Evolutionary conservation across 1,284 basidiomycete genomes (phyloP), one percentile per base, ranked within the genome.

Genomic region (Microbotryum silenes-acaulis): DNA sequence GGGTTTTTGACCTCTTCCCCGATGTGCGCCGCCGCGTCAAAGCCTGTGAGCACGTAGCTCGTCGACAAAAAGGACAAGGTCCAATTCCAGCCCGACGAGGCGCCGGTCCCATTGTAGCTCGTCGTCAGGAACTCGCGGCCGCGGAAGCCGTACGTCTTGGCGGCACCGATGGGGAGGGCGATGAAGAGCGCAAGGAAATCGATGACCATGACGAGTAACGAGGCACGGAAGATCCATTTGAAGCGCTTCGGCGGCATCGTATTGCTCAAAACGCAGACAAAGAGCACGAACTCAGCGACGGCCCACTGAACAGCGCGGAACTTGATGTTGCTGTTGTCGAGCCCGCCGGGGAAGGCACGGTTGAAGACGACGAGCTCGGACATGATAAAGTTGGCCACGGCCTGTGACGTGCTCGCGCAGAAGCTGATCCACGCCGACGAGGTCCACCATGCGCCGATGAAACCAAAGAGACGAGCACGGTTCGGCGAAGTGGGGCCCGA

Each of bases 1-100:
- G 89, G 88, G 71, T 90, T 85, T 74, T 87, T 88, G 0, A 88
- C 89, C 75, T 91, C 89, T 75, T 91, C 89, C 3, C 88, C 88
- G 63, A 91, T 85, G 66, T 91, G 89, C 0, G 89, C 89, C 23
- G 87, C 85, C 1, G 89, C 89, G 74, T 91, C 89, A 69, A 90
- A 91, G 8, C 89, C 89, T 18, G 86, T 89, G 77, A 91, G 77
- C 0, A 84, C 86, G 16, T 87, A 87, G 2, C 88, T 83, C 4
- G 86, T 86, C 74, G 88, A 90, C 23, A 91, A 77, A 78, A 87
- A 88, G 59, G 6, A 63, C 31, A 64, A 54, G 3, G 61, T 14
- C 57, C 57, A 62, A 47, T 61, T 62, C 89, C 89, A 91, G 20
- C 81, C 88, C 16, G 85, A 77, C 27, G 88, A 82, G 3, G 89